Base-by-base conservation (phyloP, 1,284 basidiomycete species). In the Ceratobasidium theobromae region DNA sequence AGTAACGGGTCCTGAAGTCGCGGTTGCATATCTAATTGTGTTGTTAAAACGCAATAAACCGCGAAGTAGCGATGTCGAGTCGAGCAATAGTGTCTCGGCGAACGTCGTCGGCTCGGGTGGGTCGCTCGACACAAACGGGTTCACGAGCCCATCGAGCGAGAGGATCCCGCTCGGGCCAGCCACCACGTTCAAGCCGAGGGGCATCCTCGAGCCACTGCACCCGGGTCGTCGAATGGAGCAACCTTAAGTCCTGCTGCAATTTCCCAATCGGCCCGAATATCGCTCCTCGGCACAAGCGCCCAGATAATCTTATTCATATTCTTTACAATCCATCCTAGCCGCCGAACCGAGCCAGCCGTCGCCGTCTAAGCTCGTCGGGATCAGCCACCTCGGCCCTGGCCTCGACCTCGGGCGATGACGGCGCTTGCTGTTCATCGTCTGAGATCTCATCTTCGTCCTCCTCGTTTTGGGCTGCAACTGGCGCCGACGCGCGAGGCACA, bases 331-430 rank as follows among this genome's bases (percentile, higher is more conserved):
- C 23, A n/a, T 16, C 25, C 68, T 62, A 68, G 21, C n/a, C 66
- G n/a, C 71, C 72, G 66, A 95, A 95, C 70, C 84, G 83, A 11
- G 89, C 93, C 70, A 95, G 76, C 55, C 93, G 80, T 71, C 85
- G 78, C 74, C 81, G 79, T 49, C 93, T 82, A 71, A 96, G 84
- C 76, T 95, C 91, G 65, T 94, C 93, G 45, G 87, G 72, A 70
- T 79, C 85, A 35, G 71, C 70, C 3, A 70, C 57, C 35, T 74
- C 70, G 18, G 72, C 71, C 32, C 76, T 76, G 21, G 72, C 64
- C 2, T 76, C 70, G 4, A 53, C 67, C 5, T 71, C 73, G 2
- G 68, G 62, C 69, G n/a, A 70, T 66, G 52, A 52, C 66, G 67
- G 71, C 38, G 75, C 75, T 35, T 76, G 73, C 0, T 75, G 75